Evolutionary conservation across 192 early-diverging fungal species (phyloP).

Genomic region (Chytriomyces confervae): DNA sequence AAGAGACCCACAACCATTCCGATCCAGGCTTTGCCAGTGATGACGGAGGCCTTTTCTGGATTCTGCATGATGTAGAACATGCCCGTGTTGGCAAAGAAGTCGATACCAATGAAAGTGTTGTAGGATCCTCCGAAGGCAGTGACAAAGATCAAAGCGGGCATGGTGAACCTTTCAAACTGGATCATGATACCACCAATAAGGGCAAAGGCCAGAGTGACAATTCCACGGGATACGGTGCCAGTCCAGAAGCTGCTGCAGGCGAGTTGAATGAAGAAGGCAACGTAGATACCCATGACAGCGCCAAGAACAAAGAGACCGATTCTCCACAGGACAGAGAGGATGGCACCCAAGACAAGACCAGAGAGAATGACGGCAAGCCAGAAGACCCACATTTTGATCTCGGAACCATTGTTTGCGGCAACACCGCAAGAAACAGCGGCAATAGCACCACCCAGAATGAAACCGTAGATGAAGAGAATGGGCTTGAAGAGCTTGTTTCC

Average conservation of each 20-base stretch:
- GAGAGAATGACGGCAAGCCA: neutral
- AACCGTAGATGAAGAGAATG: neutral
- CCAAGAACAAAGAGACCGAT: neutral
- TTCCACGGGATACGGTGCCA: neutral
- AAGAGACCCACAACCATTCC: neutral
- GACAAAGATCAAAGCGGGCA: neutral
- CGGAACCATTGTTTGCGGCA: neutral
- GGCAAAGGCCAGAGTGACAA: neutral
- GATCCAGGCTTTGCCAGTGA: neutral
- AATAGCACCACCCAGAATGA: neutral
- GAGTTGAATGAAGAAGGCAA: neutral
- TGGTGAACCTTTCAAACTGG: neutral
- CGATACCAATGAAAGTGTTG: constrained; percentile 4
- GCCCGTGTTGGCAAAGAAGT: neutral
- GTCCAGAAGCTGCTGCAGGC: neutral
- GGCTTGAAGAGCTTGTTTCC: neutral
- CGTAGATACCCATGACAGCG: neutral
- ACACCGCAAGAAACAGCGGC: neutral
- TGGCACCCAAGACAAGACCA: neutral
- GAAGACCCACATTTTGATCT: neutral
- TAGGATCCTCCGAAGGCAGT: neutral
- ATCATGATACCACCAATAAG: neutral
- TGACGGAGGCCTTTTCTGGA: neutral
- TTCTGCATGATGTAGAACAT: neutral
- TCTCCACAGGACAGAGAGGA: neutral